Evolutionary conservation across 1,284 basidiomycete species (phyloP), one percentile per base, ranked within the genome.

Genomic region (Calocybe gambosa): DNA sequence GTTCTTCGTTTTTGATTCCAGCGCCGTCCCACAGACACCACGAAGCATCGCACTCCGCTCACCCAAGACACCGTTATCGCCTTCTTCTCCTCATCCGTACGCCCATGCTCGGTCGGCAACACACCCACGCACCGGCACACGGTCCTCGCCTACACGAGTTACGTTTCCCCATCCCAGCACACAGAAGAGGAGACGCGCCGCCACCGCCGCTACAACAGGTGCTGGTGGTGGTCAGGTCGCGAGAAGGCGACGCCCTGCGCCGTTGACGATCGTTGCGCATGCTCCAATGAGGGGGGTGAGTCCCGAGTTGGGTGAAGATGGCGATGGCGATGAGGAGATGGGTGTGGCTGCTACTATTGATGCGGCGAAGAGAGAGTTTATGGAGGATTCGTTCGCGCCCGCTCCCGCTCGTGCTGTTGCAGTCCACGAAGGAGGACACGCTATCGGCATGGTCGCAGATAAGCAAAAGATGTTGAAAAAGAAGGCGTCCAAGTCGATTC

Each of bases 191-290:
- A 31, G 7, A 1, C 5, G 31, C n/a, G n/a, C n/a, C n/a, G n/a
- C n/a, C n/a, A n/a, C n/a, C n/a, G n/a, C n/a, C n/a, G n/a, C n/a
- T n/a, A n/a, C n/a, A n/a, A n/a, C n/a, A n/a, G n/a, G n/a, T n/a
- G n/a, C n/a, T n/a, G n/a, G n/a, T n/a, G n/a, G n/a, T n/a, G n/a
- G n/a, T n/a, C n/a, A n/a, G n/a, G n/a, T n/a, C n/a, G n/a, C n/a
- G n/a, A n/a, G 44, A 36, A 60, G 65, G 15, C 62, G 69, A 34
- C 65, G 73, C 2, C 75, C 74, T 1, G 65, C 74, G 2, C 74
- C 74, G 0, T 64, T 76, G 46, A 69, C 64, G 37, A 64, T 76
- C 19, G 51, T 56, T 6, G 47, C 46, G 19, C 42, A 47, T 16
- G 38, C 28, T 3, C 52, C 47, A 0, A 38, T 51, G 47, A 45